Evolutionary conservation across 768 basidiomycete species (phyloP).

Genomic region (Hypholoma sublateritium): DNA sequence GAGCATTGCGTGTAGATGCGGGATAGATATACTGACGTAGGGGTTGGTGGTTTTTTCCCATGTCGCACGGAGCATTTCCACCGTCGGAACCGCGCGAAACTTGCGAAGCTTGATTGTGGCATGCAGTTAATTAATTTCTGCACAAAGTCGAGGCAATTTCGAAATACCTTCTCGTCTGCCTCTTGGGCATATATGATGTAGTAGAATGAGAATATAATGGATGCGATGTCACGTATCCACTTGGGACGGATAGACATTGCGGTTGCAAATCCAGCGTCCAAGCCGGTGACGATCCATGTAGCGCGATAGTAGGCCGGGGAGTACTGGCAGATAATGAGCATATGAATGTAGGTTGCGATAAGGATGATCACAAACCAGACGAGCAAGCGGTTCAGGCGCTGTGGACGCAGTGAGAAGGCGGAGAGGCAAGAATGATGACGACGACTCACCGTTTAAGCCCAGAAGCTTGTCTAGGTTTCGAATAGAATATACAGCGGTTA

Average conservation of each 20-base stretch:
- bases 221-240: slow-evolving; percentile 87
- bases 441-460: slow-evolving; percentile 69
- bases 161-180: slow-evolving; percentile 88
- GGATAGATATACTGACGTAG: slow-evolving; percentile 51
- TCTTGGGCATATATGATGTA: slow-evolving; percentile 87
- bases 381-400: slow-evolving; percentile 93
- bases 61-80: slow-evolving; percentile 92
- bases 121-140: neutral
- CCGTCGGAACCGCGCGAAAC: slow-evolving; percentile 90
- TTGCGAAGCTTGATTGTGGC: slow-evolving; percentile 66
- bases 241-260: slow-evolving; percentile 91
- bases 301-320: slow-evolving; percentile 93
- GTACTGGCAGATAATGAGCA: slow-evolving; percentile 51
- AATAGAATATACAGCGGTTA: slow-evolving; percentile 82
- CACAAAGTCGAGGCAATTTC: neutral
- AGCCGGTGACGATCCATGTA: slow-evolving; percentile 89
- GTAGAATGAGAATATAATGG: slow-evolving; percentile 83
- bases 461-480: slow-evolving; percentile 85
- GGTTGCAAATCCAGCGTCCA: slow-evolving; percentile 97
- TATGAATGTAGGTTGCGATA: neutral
- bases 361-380: slow-evolving; percentile 56
- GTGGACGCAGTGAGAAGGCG: slow-evolving; percentile 5
- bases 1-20: neutral
- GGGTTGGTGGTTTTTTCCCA: slow-evolving; percentile 99
- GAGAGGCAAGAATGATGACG: neutral